phyloP scores from a whole-genome alignment of 225 moss, liverwort and hornwort genomes.

The Asterella californica region DNA sequence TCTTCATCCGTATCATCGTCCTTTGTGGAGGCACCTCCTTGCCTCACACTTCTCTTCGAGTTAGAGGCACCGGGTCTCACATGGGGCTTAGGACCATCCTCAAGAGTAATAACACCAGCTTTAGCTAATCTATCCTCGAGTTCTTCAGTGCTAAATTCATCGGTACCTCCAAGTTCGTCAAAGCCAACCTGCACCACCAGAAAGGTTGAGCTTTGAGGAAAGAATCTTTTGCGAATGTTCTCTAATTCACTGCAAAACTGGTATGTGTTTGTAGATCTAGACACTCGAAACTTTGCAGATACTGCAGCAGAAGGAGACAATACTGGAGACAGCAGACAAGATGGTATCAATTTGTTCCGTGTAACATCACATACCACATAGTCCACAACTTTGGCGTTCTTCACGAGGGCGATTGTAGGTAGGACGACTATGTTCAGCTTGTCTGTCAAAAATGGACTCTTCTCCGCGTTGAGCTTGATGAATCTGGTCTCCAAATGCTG shows the following conservation, averaged over 20 bases:
- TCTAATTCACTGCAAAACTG: no score
- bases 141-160: slow-evolving; percentile 92
- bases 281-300: not conserved
- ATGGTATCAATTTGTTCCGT: not conserved
- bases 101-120: slow-evolving; percentile 43
- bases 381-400: slow-evolving; percentile 91
- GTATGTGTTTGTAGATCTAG: not conserved
- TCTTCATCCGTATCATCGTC: slow-evolving; percentile 47
- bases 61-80: slow-evolving; percentile 40
- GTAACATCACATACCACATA: slow-evolving; percentile 58
- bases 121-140: slow-evolving; percentile 83
- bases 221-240: not conserved
- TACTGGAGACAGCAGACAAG: not conserved
- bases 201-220: not conserved
- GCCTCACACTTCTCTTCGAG: slow-evolving; percentile 67
- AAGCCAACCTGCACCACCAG: slow-evolving; percentile 67
- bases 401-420: slow-evolving; percentile 85
- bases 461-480: slow-evolving; percentile 88
- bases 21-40: slow-evolving; percentile 52
- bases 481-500: slow-evolving; percentile 96
- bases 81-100: slow-evolving; percentile 59
- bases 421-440: slow-evolving; percentile 86
- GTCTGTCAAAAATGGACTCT: slow-evolving; percentile 93
- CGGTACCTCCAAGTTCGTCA: slow-evolving; percentile 91
- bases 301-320: not conserved